Evolutionary conservation across 2,329 filamentous ascomycete genomes (phyloP), one percentile per base, ranked within the genome.

Genomic region (Fusarium fujikuroi): DNA sequence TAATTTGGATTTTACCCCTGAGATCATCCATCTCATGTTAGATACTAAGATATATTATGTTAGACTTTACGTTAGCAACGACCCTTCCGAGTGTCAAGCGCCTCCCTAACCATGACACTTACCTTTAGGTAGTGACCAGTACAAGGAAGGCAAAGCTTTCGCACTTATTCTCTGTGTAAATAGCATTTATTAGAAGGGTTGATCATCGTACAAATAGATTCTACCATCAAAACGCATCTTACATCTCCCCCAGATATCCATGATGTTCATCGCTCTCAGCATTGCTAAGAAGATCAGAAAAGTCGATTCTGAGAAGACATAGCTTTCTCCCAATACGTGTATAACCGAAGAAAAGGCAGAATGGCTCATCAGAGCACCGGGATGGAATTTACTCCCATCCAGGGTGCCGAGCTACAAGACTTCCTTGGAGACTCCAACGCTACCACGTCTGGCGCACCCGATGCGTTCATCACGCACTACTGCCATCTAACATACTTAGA

Each of bases 341-440:
- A 21, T 36, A 15, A 36, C 36, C n/a, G 18, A 52, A 36, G n/a
- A 52, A 52, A 19, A 52, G n/a, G 49, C n/a, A 52, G 18, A 52
- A 36, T 36, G n/a, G 18, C 30, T 25, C 30, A 21, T 8, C n/a
- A 25, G 18, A 25, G 30, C 49, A 25, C 23, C 30, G n/a, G 15
- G 16, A 19, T 36, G 49, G 49, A 12, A 15, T 19, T 25, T 52
- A 25, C 21, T 25, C 30, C 30, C 16, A 36, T 25, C 12, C 3
- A 25, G 9, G 18, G 49, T 0, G 32, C 23, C 2, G 32, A 52
- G 9, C 9, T 52, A 25, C 18, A 52, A 52, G 49, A 52, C 49
- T 52, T 52, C 9, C 30, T 10, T 2, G 4, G 0, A 3, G n/a
- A 52, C n/a, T 19, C 49, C 1, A 25, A 3, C 4, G 4, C 15